Evolutionary conservation across 1,284 basidiomycete genomes (phyloP).

Genomic region (Melampsora larici-populina): DNA sequence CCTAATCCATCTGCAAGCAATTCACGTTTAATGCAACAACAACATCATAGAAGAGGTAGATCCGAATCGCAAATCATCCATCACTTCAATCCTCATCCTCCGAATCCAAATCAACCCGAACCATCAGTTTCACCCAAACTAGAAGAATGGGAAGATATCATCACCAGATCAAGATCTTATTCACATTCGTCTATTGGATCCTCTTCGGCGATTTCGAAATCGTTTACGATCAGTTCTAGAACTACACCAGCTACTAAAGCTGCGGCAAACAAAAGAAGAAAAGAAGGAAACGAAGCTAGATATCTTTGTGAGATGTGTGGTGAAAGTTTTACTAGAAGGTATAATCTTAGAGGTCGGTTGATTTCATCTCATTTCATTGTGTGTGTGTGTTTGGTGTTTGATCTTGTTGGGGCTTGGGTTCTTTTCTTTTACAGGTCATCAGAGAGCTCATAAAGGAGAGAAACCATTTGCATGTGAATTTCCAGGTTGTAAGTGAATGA

Average conservation of each 20-base stretch:
- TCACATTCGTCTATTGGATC: constrained; percentile 21
- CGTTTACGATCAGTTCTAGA: neutral
- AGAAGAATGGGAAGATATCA: too few species aligned
- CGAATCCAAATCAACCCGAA: too few species aligned
- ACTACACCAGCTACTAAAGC: constrained; percentile 36
- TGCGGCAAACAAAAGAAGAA: constrained; percentile 18
- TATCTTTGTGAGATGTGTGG: constrained; percentile 42
- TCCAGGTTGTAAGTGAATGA: constrained; percentile 28
- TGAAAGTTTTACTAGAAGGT: constrained; percentile 30
- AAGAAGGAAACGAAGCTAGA: constrained; percentile 27
- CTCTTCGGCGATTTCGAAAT: too few species aligned
- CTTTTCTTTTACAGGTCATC: constrained; percentile 32
- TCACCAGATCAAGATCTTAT: neutral
- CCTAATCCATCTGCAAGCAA: too few species aligned
- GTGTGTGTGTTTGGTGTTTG: neutral
- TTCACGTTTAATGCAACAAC: too few species aligned
- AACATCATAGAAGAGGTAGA: too few species aligned
- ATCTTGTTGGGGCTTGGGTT: neutral
- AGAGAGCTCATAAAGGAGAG: constrained; percentile 38
- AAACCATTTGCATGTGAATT: constrained; percentile 38
- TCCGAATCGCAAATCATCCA: too few species aligned
- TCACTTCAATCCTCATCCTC: too few species aligned
- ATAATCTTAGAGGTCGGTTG: constrained; percentile 23
- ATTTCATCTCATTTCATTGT: neutral
- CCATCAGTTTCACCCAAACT: too few species aligned